phyloP scores from a whole-genome alignment of 805 yeast species.

The Schwanniomyces sp. region DNA sequence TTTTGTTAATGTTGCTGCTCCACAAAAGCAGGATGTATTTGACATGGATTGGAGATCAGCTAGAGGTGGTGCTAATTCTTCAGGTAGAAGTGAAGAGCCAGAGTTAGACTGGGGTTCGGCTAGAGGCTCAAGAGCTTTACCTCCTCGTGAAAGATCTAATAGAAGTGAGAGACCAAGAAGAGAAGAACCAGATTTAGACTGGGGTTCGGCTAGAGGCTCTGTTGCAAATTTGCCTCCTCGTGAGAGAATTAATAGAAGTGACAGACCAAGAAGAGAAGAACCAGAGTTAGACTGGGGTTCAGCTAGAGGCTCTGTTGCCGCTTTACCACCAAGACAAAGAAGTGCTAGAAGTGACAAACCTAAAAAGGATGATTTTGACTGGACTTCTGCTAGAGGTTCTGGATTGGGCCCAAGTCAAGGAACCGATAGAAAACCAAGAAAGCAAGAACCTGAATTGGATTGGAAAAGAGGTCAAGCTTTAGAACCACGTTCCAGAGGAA shows the following conservation, averaged over 20 bases:
- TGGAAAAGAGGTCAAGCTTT: conserved; percentile 40
- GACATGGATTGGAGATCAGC: conserved; percentile 48
- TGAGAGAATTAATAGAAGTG: conserved; percentile 17
- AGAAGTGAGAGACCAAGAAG: conserved; percentile 36
- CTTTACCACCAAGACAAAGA: conserved; percentile 25
- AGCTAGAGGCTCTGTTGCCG: conserved; percentile 29
- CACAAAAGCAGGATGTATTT: conserved; percentile 45
- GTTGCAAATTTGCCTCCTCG: conserved; percentile 19
- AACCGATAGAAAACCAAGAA: conserved; percentile 26
- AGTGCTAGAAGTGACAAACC: conserved; percentile 26
- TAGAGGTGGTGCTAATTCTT: conserved; percentile 25
- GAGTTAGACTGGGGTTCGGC: conserved; percentile 52
- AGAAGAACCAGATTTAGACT: conserved; percentile 61
- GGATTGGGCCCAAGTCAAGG: conserved; percentile 17
- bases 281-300: conserved; percentile 44
- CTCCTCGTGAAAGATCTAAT: conserved; percentile 37
- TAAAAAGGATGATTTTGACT: conserved; percentile 23
- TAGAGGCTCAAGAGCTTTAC: conserved; percentile 27
- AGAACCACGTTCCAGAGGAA: conserved; percentile 13
- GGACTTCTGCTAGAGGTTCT: conserved; percentile 29
- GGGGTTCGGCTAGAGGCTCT: conserved; percentile 48
- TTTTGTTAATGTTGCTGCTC: conserved; percentile 60
- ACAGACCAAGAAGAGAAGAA: conserved; percentile 31
- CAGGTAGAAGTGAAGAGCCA: conserved; percentile 34
- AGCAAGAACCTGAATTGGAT: conserved; percentile 30